Conservation (phyloP, 192 early-diverging fungal genomes). For the Entomortierella chlamydospora region DNA sequence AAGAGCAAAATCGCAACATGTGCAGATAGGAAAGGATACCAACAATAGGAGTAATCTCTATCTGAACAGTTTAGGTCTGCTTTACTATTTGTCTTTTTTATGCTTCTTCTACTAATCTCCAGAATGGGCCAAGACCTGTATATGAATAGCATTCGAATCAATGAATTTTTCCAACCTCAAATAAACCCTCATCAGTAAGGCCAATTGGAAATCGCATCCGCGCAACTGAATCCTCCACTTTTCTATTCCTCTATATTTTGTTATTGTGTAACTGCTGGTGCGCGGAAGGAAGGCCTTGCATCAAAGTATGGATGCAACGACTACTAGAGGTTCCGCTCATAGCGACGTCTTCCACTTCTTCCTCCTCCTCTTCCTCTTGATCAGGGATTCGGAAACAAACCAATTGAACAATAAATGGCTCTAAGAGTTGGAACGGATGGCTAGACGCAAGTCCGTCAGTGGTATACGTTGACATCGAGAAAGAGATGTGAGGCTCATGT, state of each 20-base stretch:
- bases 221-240: constrained; percentile 33
- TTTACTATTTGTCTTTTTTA: constrained; percentile 48
- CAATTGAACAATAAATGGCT: constrained; percentile 37
- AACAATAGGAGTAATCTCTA: not conserved
- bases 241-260: too few species aligned
- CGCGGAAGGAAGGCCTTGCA: too few species aligned
- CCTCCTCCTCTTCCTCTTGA: not conserved
- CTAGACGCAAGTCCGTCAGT: not conserved
- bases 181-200: constrained; percentile 36
- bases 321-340: too few species aligned
- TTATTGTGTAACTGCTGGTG: too few species aligned
- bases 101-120: constrained; percentile 33
- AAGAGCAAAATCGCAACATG: too few species aligned
- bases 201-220: constrained; percentile 37
- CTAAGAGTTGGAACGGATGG: constrained; percentile 3
- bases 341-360: constrained; percentile 24
- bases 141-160: constrained; percentile 34
- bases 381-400: constrained; percentile 19
- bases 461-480: not conserved
- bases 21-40: not conserved
- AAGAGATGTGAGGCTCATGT: constrained; percentile 1
- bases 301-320: too few species aligned
- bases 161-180: constrained; percentile 43
- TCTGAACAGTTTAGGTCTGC: constrained; percentile 35
- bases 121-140: constrained; percentile 53